A percentile compares a stretch with the other conserved stretches of the same genome.
Evolutionary conservation across 805 yeast genomes (phyloP).

Genomic region (Zygoascus ofunaensis): DNA sequence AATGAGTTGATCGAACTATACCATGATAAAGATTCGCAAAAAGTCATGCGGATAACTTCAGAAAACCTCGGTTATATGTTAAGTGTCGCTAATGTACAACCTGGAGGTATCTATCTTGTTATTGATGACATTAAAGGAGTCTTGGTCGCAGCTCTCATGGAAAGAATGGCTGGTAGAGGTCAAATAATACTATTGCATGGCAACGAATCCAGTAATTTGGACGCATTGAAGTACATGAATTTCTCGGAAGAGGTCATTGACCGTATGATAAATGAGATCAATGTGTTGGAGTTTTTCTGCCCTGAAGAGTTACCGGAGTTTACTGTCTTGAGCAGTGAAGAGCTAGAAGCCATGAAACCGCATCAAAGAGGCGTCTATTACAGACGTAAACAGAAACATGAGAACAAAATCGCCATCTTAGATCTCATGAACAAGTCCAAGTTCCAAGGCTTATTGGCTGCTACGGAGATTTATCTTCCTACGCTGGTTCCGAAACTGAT

Average conservation of each 20-base stretch:
- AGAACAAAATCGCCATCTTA: constrained; percentile 28
- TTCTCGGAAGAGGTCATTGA: constrained; percentile 40
- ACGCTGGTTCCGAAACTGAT: constrained; percentile 54
- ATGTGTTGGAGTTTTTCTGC: constrained; percentile 70
- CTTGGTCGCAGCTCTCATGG: constrained; percentile 75
- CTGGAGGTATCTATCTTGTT: constrained; percentile 83
- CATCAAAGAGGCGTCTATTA: constrained; percentile 56
- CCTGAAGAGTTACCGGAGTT: constrained; percentile 55
- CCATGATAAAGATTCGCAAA: constrained; percentile 63
- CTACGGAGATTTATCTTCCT: constrained; percentile 62
- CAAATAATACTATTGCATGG: constrained; percentile 73
- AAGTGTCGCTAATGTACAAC: constrained; percentile 70
- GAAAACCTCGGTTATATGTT: constrained; percentile 75
- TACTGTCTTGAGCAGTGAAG: constrained; percentile 38
- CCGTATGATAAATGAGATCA: constrained; percentile 56
- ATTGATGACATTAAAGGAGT: constrained; percentile 94
- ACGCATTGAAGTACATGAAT: constrained; percentile 59
- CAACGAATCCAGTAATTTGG: constrained; percentile 83
- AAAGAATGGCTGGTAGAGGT: constrained; percentile 73
- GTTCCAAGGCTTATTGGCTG: constrained; percentile 70
- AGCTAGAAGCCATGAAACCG: constrained; percentile 46
- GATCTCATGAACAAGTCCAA: constrained; percentile 41
- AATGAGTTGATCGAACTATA: constrained; percentile 65
- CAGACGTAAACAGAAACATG: constrained; percentile 50
- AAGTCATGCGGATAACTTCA: constrained; percentile 71